Evolutionary conservation across 1,139 yeast genomes (phyloP).

Genomic region (Suhomyces kunorum): DNA sequence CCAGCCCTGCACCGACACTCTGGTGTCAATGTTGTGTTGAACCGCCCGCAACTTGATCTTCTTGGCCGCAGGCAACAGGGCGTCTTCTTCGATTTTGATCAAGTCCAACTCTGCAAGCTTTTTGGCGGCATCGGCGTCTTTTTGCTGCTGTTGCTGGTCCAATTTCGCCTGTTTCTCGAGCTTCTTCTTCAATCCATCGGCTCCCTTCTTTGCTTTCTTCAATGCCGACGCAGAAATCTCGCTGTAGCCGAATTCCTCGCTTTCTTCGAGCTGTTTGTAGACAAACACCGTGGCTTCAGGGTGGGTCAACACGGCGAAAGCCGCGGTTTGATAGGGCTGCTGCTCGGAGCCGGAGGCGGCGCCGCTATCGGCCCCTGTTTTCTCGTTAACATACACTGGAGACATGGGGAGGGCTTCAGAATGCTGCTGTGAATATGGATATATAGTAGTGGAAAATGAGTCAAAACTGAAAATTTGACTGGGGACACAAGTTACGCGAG

Average conservation of each 20-base stretch:
- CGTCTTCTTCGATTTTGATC: constrained; percentile 72
- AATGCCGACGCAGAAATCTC: constrained; percentile 91
- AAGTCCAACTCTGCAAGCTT: constrained; percentile 74
- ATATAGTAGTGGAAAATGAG: neutral
- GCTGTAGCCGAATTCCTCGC: constrained; percentile 55
- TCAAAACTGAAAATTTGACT: constrained; percentile 8
- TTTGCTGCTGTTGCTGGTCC: constrained; percentile 60
- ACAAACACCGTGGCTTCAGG: constrained; percentile 65
- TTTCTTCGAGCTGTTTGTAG: constrained; percentile 63
- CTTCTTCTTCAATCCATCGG: constrained; percentile 88
- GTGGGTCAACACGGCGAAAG: constrained; percentile 68
- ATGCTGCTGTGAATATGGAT: neutral
- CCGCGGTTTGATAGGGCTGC: constrained; percentile 77
- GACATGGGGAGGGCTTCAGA: constrained; percentile 25
- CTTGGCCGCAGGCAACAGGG: constrained; percentile 66
- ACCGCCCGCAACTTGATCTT: constrained; percentile 64
- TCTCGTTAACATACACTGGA: constrained; percentile 66
- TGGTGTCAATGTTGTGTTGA: constrained; percentile 52
- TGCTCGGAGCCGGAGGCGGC: constrained; percentile 61
- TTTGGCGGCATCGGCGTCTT: constrained; percentile 67
- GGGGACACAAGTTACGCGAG: constrained; percentile 4
- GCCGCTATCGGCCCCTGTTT: constrained; percentile 63
- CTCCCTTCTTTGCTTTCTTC: constrained; percentile 96
- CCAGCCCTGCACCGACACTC: constrained; percentile 91
- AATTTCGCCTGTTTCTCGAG: constrained; percentile 74